Base-by-base conservation (phyloP, 2,329 filamentous ascomycete genomes). In the Calcarisporium arbuscula region DNA sequence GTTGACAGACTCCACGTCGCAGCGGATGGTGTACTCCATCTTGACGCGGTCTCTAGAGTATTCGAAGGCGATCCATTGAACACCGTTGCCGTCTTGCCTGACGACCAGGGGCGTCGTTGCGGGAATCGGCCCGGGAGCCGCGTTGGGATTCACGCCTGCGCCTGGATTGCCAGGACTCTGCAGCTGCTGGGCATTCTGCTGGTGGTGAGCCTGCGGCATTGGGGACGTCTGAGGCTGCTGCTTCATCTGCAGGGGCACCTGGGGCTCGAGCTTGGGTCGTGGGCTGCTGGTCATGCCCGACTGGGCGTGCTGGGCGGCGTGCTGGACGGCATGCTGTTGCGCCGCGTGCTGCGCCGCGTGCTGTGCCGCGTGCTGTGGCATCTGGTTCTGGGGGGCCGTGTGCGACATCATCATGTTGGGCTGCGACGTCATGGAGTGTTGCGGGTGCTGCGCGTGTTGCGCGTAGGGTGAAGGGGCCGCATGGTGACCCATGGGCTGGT, bases 11-110 rank as follows among this genome's bases (percentile, higher is more conserved):
- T 96, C 92, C 15, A 96, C 92, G 50, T 96, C 92, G 58, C 92
- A 96, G 34, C 92, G 82, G 51, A 98, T 98, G 1, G 89, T 95
- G 64, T 98, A 98, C 62, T 96, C 89, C 88, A 96, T 95, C 77
- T 98, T 98, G 47, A 96, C 89, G 29, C 90, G 76, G 56, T 98
- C 90, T 41, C 90, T 80, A 9, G 90, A 96, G 58, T 98, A 98
- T 60, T 98, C 92, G 43, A 96, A 98, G 1, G 88, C 88, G 52
- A 96, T 96, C 92, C 92, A 96, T 60, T 96, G 92, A 6, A 96
- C 90, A 8, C 92, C 92, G 47, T 95, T 96, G 53, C 86, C 84
- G 51, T 96, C 92, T 61, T 96, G 90, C 46, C 89, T 73, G 17
- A 96, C 90, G 8, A 96, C 89, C 8, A 95, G 69, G 1, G 92